A percentile compares a stretch with the other conserved stretches of the same genome.
Evolutionary conservation across 2,329 filamentous ascomycete genomes (phyloP).

Genomic region (Lecanicillium sp.): DNA sequence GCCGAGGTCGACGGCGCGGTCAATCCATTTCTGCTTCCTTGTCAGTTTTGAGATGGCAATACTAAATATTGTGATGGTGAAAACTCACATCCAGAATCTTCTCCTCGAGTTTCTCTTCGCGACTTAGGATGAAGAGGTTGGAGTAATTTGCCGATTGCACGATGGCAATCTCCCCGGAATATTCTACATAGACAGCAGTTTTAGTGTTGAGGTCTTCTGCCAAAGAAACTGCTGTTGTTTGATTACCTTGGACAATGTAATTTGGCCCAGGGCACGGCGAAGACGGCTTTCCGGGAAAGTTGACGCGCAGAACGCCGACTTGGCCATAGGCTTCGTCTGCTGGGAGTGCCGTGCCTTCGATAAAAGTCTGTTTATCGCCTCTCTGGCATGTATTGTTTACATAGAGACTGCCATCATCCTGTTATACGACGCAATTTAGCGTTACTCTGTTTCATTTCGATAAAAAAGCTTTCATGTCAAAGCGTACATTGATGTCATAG

Average conservation of each 20-base stretch:
- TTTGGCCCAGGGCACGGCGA: constrained; percentile 22
- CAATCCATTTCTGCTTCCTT: constrained; percentile 16
- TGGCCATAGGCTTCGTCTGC: constrained; percentile 20
- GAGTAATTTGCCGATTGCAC: constrained; percentile 24
- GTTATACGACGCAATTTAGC: neutral
- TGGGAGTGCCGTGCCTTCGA: constrained; percentile 19
- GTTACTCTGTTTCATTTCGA: neutral
- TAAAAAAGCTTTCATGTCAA: neutral
- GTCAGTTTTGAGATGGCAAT: neutral
- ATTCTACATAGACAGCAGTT: no score
- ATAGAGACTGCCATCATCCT: constrained; percentile 22
- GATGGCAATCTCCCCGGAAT: constrained; percentile 21
- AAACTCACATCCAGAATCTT: constrained; percentile 18
- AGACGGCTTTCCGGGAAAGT: constrained; percentile 20
- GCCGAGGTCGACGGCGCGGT: constrained; percentile 16
- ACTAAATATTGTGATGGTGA: no score
- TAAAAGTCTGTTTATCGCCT: constrained; percentile 17
- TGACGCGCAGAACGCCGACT: constrained; percentile 20
- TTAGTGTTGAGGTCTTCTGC: no score
- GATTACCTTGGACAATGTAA: constrained; percentile 23
- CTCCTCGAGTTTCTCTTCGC: constrained; percentile 19
- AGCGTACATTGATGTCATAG: constrained; percentile 21
- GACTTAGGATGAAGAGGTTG: constrained; percentile 23
- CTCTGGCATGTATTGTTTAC: constrained; percentile 23
- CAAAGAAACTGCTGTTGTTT: neutral